These are phyloP conservation scores for Phytophthora gonapodyides DNA, from an alignment of 352 stramenopile species.

Conservation along the genomic window DNA sequence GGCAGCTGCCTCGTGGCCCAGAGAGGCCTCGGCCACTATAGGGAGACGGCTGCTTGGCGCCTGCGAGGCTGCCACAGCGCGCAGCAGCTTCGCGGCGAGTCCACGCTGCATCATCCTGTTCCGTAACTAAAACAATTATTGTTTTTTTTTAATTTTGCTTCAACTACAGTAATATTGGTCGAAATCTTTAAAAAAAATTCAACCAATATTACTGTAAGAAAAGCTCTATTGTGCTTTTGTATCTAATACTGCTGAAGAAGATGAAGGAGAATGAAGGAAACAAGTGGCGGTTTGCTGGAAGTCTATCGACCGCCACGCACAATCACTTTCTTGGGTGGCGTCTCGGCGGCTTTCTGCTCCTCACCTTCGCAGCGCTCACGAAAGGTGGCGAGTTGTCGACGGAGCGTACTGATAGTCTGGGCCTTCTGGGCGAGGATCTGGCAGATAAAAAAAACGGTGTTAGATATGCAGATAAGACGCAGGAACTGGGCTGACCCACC, in stretches of 20 bases:
- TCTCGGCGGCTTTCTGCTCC: conserved; percentile 66
- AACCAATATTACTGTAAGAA: too few relatives aligned
- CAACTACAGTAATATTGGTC: too few relatives aligned
- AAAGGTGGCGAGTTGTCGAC: conserved; percentile 85
- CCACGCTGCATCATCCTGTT: conserved; percentile 22
- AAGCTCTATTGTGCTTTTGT: too few relatives aligned
- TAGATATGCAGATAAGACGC: not conserved
- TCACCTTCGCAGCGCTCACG: conserved; percentile 82
- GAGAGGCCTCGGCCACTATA: not conserved
- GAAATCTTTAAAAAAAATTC: too few relatives aligned
- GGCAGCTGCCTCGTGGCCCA: not conserved
- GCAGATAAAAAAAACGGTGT: not conserved
- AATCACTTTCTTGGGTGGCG: conserved; percentile 34
- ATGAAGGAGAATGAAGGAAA: not conserved
- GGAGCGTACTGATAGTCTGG: conserved; percentile 83
- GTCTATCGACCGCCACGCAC: conserved; percentile 19
- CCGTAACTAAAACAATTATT: too few relatives aligned
- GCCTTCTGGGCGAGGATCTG: conserved; percentile 94
- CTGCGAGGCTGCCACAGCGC: conserved; percentile 10
- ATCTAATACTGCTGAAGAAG: not conserved
- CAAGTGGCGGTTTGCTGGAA: too few relatives aligned
- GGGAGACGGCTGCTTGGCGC: not conserved
- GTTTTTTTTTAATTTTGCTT: too few relatives aligned
- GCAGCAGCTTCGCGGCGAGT: conserved; percentile 24
- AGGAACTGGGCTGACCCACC: conserved; percentile 29